Evolutionary conservation across 1,284 basidiomycete species (phyloP).

Genomic region (Phaffia rhodozyma): DNA sequence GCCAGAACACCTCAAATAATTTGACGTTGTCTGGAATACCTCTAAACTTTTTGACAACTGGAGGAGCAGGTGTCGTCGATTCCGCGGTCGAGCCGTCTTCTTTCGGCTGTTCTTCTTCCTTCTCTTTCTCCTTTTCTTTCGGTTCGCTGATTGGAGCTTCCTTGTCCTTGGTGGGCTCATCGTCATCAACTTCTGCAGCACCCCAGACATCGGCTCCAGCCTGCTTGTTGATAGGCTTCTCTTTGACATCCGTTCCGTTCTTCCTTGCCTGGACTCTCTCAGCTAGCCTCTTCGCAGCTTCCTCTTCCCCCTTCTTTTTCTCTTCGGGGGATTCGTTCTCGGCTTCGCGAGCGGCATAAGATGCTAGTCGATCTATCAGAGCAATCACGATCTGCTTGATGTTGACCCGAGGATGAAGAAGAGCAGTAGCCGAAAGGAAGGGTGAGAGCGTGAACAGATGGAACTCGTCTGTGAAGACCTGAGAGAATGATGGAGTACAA

Average conservation of each 20-base stretch:
- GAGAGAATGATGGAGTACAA: background rate
- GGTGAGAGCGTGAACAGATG: conserved; percentile 83
- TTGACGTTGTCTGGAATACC: conserved; percentile 86
- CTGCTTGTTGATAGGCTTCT: conserved; percentile 23
- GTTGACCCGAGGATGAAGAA: conserved; percentile 88
- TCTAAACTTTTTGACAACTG: conserved; percentile 59
- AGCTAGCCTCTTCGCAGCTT: conserved; percentile 67
- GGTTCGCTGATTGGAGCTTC: background rate
- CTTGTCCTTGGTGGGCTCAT: background rate
- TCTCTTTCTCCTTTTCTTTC: background rate
- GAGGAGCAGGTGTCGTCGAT: conserved; percentile 24
- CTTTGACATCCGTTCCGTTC: conserved; percentile 38
- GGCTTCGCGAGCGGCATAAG: conserved; percentile 83
- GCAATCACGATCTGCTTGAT: conserved; percentile 95
- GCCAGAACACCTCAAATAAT: conserved; percentile 94
- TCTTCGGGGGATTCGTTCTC: conserved; percentile 88
- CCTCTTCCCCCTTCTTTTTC: conserved; percentile 77
- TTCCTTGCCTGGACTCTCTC: conserved; percentile 56
- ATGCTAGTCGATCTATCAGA: conserved; percentile 84
- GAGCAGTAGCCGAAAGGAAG: conserved; percentile 84
- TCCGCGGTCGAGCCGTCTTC: conserved; percentile 23
- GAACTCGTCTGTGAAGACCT: conserved; percentile 95
- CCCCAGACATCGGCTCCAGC: conserved; percentile 28
- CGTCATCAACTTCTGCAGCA: background rate
- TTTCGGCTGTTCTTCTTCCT: background rate